Conservation (phyloP, 495 filamentous ascomycete species). For the Tuber microsphaerosporum region DNA sequence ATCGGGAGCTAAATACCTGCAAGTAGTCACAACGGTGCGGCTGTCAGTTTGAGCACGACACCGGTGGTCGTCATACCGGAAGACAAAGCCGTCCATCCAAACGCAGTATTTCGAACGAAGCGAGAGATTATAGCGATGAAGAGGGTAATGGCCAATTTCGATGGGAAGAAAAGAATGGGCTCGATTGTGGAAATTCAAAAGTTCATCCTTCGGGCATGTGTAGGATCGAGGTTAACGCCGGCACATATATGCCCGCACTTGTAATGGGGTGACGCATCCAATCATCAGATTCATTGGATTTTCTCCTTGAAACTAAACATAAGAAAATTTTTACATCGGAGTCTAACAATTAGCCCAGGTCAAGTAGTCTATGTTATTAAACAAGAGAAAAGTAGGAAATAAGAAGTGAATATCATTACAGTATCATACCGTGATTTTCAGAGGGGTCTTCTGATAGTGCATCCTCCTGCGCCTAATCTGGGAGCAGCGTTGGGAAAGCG, state of each 20-base stretch:
- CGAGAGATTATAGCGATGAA: not conserved
- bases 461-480: not conserved
- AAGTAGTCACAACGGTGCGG: no score
- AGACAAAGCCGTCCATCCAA: conserved; percentile 42
- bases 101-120: not conserved
- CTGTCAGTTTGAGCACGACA: no score
- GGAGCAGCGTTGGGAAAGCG: not conserved
- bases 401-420: not conserved
- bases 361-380: not conserved
- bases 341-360: not conserved
- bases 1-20: conserved; percentile 54
- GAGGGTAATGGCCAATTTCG: no score
- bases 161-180: not conserved
- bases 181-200: no score
- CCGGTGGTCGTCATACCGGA: conserved; percentile 75
- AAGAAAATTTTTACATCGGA: not conserved
- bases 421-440: not conserved
- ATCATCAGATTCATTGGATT: not conserved
- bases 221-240: not conserved
- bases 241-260: not conserved
- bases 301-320: no score
- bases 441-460: not conserved
- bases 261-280: no score
- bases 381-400: not conserved
- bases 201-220: not conserved